phyloP scores from a whole-genome alignment of 2,329 filamentous ascomycete species.

The Allantophomopsis cytisporea region DNA sequence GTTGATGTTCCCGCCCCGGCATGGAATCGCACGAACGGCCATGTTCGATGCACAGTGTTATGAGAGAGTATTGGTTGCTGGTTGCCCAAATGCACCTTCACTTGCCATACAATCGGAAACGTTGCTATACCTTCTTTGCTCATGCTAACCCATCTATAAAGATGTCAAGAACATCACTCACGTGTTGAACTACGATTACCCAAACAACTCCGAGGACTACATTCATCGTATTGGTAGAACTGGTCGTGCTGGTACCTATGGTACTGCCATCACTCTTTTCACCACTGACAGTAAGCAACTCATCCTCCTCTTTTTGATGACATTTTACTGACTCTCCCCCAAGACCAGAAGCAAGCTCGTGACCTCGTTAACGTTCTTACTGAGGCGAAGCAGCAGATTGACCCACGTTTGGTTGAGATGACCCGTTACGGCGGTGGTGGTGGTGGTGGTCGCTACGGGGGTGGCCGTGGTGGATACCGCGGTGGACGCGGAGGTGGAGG shows the following conservation, averaged over 20 bases:
- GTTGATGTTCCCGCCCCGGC: slow-evolving; percentile 35
- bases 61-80: slow-evolving; percentile 24
- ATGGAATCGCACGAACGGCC: slow-evolving; percentile 25
- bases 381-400: slow-evolving; percentile 97
- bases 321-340: slow-evolving; percentile 10
- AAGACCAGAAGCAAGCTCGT: slow-evolving; percentile 88
- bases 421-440: slow-evolving; percentile 79
- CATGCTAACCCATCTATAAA: slow-evolving; percentile 77
- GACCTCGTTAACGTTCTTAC: slow-evolving; percentile 86
- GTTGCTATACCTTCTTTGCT: slow-evolving; percentile 45
- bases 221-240: slow-evolving; percentile 96
- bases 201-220: slow-evolving; percentile 98
- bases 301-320: slow-evolving; percentile 2
- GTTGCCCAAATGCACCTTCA: slow-evolving; percentile 21
- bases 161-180: slow-evolving; percentile 99
- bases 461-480: slow-evolving; percentile 42
- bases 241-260: slow-evolving; percentile 83
- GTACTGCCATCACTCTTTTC: slow-evolving; percentile 96
- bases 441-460: slow-evolving; percentile 55
- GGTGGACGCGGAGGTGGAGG: slow-evolving; percentile 33
- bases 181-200: slow-evolving; percentile 99
- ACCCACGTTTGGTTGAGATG: slow-evolving; percentile 94
- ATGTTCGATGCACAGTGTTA: slow-evolving; percentile 15
- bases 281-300: slow-evolving; percentile 88
- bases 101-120: slow-evolving; percentile 35